Evolutionary conservation across 208 protist genomes (phyloP), one percentile per base, ranked within the genome.

Genomic region (Trypanosoma lewisi): DNA sequence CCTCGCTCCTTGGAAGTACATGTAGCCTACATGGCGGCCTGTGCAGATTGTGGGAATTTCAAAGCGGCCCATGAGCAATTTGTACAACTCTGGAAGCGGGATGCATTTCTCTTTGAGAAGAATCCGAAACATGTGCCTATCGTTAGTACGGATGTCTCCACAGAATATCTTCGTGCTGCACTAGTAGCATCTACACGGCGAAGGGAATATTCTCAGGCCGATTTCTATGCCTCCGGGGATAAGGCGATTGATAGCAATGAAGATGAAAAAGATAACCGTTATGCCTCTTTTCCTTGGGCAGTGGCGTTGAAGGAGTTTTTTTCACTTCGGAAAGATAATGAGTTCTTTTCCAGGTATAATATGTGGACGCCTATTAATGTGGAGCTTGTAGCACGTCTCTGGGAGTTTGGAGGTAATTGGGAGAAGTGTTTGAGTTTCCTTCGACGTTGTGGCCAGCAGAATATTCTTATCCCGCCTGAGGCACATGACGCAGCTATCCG

Each of bases 401-500:
- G 75, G 37, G 77, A 82, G 33, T 21, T 76, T 14, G 78, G 78
- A 23, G 68, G 76, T 5, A 68, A 91, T 34, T 91, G 84, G 78
- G 53, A 68, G 27, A 47, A 74, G 37, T 82, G 75, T 56, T 70
- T 87, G 19, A 52, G 56, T 5, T 63, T 91, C 25, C 47, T 91
- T 25, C 54, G 56, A n/a, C 55, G 48, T n/a, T 82, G 78, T 8
- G 78, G 56, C 7, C 56, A 54, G 27, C 53, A 78, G 53, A 80
- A 85, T 56, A 59, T 67, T 25, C 56, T 87, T 14, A 70, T 87
- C 30, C 84, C 84, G 12, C 77, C 80, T 0, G 80, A 91, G 67
- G 77, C 80, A 21, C 84, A 85, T 58, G 84, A 91, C 48, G 80
- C 80, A 3, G 80, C 84, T 2, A 76, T 91, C 44, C 80, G 71